Percentiles rank a stretch among this genome's conserved stretches.
These are phyloP conservation scores for Forsythia suspensa DNA, from an alignment of 257 asterid species.

Conservation along the genomic window DNA sequence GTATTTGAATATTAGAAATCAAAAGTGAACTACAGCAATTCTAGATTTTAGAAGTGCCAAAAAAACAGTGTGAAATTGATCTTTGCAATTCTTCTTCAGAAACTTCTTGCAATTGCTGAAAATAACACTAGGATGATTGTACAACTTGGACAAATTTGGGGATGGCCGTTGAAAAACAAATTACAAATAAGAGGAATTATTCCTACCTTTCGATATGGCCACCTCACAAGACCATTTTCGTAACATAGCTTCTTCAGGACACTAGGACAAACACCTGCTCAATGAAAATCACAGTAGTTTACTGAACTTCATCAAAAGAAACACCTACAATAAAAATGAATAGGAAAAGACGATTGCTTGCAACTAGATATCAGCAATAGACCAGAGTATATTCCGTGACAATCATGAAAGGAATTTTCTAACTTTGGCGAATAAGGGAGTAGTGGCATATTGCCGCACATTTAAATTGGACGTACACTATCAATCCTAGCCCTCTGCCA, in stretches of 20 bases:
- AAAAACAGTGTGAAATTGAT: neutral
- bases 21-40: neutral
- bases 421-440: neutral
- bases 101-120: neutral
- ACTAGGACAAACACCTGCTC: constrained; percentile 63
- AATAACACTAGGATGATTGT: neutral
- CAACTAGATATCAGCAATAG: neutral
- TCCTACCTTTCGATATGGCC: constrained; percentile 71
- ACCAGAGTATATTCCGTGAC: neutral
- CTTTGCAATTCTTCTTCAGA: neutral
- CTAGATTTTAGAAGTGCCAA: neutral
- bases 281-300: constrained; percentile 7
- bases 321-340: neutral
- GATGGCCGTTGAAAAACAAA: neutral
- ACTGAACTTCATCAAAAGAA: neutral
- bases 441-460: neutral
- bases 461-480: neutral
- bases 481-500: neutral
- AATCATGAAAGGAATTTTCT: neutral
- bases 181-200: neutral
- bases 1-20: neutral
- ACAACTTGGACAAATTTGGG: neutral
- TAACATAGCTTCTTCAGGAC: constrained; percentile 62
- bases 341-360: neutral
- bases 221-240: constrained; percentile 64